Base-by-base conservation (phyloP, 352 stramenopile species). In the Hyaloperonospora arabidopsidis region DNA sequence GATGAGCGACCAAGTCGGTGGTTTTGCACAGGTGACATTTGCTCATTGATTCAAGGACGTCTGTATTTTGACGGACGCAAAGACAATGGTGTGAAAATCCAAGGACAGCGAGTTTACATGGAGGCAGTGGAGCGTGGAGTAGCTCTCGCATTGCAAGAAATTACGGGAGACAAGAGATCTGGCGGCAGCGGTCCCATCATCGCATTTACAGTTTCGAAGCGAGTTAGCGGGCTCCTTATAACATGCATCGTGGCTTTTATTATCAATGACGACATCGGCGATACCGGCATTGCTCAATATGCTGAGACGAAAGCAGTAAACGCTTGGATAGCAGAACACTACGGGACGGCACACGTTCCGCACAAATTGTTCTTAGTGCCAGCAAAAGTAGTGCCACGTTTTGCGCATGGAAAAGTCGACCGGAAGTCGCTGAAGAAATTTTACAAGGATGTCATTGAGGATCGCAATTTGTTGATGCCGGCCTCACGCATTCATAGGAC, bases 61-160 rank as follows among this genome's bases (percentile, higher is more conserved):
- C 28, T 87, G 2, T 86, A 67, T 45, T 72, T 72, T 17, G 66
- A 59, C 21, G 74, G 74, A 7, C 74, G 77, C 14, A 55, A 44
- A 1, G 77, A 87, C 51, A 55, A 64, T 32, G 57, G 67, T 29
- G 65, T 87, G 8, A 87, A 87, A 46, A 69, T 86, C 49, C 60
- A 72, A 21, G 77, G 77, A 25, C 70, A 79, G 15, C 62, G 66
- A 18, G 47, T 87, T 19, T 64, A 79, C 39, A 61, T 87, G 19
- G 70, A 81, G 28, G 70, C 66, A 4, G 65, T 84, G 10, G 77
- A 85, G 44, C 56, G 62, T 46, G 51, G 49, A 21, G 62, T 84
- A n/a, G 29, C 50, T 7, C 28, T 32, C 1, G 54, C 56, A 17
- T 39, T 66, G 46, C 57, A 22, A 35, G 53, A 54, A 51, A 57